These are phyloP conservation scores for Calonectria montana DNA, from an alignment of 2,329 filamentous ascomycete species.

Conservation along the genomic window DNA sequence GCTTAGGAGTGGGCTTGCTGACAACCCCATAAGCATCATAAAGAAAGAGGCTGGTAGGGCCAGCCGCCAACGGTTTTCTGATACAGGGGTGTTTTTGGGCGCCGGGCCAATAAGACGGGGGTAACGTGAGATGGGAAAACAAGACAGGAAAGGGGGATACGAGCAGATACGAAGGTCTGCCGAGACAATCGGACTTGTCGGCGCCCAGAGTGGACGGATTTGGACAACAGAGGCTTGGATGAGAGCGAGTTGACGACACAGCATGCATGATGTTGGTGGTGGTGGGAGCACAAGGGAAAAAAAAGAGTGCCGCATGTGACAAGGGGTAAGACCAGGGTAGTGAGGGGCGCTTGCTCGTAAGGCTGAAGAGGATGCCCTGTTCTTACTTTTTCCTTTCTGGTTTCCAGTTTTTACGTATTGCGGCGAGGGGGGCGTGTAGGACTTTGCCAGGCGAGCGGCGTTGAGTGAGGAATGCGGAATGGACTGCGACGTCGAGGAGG, in stretches of 20 bases:
- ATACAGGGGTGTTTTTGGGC: not conserved
- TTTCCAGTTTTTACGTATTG: constrained; percentile 5
- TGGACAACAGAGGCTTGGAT: not conserved
- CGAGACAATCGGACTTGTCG: not conserved
- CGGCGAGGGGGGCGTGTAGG: constrained; percentile 17
- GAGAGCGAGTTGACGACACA: constrained; percentile 4
- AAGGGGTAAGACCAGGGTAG: constrained; percentile 33
- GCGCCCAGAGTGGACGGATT: not conserved
- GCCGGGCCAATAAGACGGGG: not conserved
- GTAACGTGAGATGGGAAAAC: not conserved
- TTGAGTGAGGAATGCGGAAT: constrained; percentile 9
- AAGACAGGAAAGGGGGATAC: not conserved
- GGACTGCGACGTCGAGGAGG: constrained; percentile 14
- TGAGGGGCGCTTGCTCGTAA: constrained; percentile 38
- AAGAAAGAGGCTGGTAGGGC: constrained; percentile 4
- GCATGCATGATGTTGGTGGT: constrained; percentile 27
- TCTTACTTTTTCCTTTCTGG: not conserved
- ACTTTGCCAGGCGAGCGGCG: constrained; percentile 8
- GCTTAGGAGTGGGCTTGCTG: constrained; percentile 23
- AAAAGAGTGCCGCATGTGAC: constrained; percentile 24
- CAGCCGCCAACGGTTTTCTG: constrained; percentile 8
- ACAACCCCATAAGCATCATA: constrained; percentile 10
- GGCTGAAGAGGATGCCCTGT: constrained; percentile 42
- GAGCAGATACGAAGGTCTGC: not conserved
- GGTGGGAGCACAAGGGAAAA: not conserved